These are phyloP conservation scores for Boletus pseudo-olivaceus DNA, from an alignment of 768 basidiomycete genomes.

Conservation along the genomic window DNA sequence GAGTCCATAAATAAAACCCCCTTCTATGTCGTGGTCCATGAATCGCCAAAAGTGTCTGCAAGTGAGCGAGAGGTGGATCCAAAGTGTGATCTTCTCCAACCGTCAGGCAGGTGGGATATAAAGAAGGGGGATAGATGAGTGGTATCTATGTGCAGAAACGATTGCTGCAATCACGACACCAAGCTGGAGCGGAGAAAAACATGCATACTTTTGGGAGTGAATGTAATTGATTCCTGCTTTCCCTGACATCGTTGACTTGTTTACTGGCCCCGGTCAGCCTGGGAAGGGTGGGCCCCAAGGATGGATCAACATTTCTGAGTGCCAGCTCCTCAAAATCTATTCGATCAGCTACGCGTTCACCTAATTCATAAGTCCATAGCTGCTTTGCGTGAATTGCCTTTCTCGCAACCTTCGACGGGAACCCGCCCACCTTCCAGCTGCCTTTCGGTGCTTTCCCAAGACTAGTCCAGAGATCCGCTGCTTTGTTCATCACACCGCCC, in stretches of 20 bases:
- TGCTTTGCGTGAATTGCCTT: slow-evolving; percentile 26
- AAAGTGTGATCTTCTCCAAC: slow-evolving; percentile 18
- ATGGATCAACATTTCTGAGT: slow-evolving; percentile 68
- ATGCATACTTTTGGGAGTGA: slow-evolving; percentile 12
- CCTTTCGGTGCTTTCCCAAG: slow-evolving; percentile 64
- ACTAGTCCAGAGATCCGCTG: slow-evolving; percentile 54
- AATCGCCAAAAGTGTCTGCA: slow-evolving; percentile 48
- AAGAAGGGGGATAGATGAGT: slow-evolving; percentile 42
- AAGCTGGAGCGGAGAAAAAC: background rate
- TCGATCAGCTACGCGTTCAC: slow-evolving; percentile 65
- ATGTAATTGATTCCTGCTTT: slow-evolving; percentile 6
- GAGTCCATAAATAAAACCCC: slow-evolving; percentile 65
- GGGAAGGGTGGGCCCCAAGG: slow-evolving; percentile 53
- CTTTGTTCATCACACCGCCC: slow-evolving; percentile 52
- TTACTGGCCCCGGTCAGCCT: slow-evolving; percentile 16
- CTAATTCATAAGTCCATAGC: slow-evolving; percentile 58
- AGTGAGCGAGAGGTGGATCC: slow-evolving; percentile 40
- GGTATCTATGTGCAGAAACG: slow-evolving; percentile 45
- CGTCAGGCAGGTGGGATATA: slow-evolving; percentile 44
- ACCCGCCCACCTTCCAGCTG: slow-evolving; percentile 64
- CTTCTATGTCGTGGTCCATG: slow-evolving; percentile 62
- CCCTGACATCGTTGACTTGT: slow-evolving; percentile 13
- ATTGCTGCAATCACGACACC: background rate
- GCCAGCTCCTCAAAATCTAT: slow-evolving; percentile 81
- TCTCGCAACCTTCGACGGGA: slow-evolving; percentile 3